phyloP scores from a whole-genome alignment of 2,329 filamentous ascomycete species.

The Davidsoniella virescens region DNA sequence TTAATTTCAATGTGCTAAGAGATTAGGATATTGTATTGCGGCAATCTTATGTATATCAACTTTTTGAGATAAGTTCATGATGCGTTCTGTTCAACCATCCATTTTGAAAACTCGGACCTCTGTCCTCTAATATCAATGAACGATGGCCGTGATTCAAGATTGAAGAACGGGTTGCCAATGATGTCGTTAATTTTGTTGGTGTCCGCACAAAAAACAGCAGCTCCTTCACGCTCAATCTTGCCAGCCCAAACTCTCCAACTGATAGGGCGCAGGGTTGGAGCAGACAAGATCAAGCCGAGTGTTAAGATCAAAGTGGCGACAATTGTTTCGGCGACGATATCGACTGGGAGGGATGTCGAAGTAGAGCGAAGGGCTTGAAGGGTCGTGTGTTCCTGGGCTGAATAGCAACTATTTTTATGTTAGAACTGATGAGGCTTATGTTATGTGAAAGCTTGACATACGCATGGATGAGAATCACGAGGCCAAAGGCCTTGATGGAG shows the following conservation, averaged over 20 bases:
- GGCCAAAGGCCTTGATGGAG: constrained; percentile 41
- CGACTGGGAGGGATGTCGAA: constrained; percentile 49
- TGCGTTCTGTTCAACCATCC: constrained; percentile 34
- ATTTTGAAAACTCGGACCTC: constrained; percentile 62
- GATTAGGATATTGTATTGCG: too few species aligned
- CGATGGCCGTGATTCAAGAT: constrained; percentile 62
- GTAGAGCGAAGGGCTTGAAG: constrained; percentile 44
- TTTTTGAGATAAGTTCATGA: background rate
- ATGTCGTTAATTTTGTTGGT: constrained; percentile 57
- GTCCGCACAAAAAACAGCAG: constrained; percentile 41
- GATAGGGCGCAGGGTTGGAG: constrained; percentile 68
- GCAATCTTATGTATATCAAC: background rate
- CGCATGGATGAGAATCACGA: constrained; percentile 74
- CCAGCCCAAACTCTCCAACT: constrained; percentile 69
- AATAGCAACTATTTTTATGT: constrained; percentile 60
- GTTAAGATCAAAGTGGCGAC: constrained; percentile 66
- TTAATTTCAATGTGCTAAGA: too few species aligned
- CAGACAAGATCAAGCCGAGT: constrained; percentile 63
- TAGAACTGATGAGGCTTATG: background rate
- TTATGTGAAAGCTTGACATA: constrained; percentile 25
- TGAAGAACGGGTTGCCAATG: constrained; percentile 61
- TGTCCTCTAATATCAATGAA: constrained; percentile 81
- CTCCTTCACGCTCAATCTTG: constrained; percentile 57
- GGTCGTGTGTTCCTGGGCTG: constrained; percentile 77
- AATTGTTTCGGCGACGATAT: constrained; percentile 79